These are phyloP conservation scores for Plasmodium gonderi DNA, from an alignment of 169 alveolate species.

Conservation along the genomic window DNA sequence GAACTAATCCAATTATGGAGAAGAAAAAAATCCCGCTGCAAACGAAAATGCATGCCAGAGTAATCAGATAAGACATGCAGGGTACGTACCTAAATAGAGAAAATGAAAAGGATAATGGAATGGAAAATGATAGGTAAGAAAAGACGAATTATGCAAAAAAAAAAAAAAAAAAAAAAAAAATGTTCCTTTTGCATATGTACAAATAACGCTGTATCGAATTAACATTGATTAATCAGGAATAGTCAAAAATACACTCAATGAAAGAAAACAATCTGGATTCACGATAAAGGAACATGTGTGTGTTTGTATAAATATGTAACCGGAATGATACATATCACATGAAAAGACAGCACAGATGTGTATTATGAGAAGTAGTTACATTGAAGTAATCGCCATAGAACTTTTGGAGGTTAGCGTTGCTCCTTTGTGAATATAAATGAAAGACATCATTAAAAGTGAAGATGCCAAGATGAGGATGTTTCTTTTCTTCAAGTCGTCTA, in stretches of 20 bases:
- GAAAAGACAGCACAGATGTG: no score
- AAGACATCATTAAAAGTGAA: constrained; percentile 59
- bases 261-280: no score
- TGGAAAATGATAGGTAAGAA: neutral
- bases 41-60: constrained; percentile 69
- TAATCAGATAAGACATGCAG: constrained; percentile 64
- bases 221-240: neutral
- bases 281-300: neutral
- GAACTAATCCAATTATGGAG: constrained; percentile 48
- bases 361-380: no score
- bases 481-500: constrained; percentile 69
- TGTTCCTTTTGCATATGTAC: no score
- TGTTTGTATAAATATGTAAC: neutral
- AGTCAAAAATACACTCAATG: neutral
- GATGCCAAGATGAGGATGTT: constrained; percentile 58
- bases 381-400: constrained; percentile 42
- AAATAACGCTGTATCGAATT: no score
- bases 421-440: constrained; percentile 74
- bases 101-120: neutral
- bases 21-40: constrained; percentile 71
- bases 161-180: no score
- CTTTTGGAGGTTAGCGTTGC: constrained; percentile 66
- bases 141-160: neutral
- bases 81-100: constrained; percentile 54
- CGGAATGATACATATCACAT: neutral